A percentile compares a stretch with the other conserved stretches of the same genome.
Evolutionary conservation across 352 stramenopile genomes (phyloP).

Genomic region (Globisporangium solare): DNA sequence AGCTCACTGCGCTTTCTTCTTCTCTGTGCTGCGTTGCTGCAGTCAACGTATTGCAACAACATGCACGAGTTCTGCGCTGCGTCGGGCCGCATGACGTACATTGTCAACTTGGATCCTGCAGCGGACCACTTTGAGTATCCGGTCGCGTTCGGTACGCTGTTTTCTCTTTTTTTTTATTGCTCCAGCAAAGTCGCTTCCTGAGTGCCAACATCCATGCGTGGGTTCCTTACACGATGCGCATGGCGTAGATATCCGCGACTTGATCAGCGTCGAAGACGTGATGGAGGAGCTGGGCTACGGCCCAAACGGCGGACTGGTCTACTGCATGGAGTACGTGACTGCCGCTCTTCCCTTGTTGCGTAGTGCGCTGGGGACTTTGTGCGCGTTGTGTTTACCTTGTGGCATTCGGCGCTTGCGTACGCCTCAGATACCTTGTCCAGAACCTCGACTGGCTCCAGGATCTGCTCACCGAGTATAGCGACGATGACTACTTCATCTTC

Average conservation of each 20-base stretch:
- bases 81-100: constrained; percentile 85
- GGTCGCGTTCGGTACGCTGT: constrained; percentile 84
- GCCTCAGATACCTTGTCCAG: constrained; percentile 78
- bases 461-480: constrained; percentile 85
- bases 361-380: neutral
- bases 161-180: too few relatives aligned
- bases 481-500: constrained; percentile 98
- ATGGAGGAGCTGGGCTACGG: constrained; percentile 97
- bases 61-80: constrained; percentile 91
- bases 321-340: constrained; percentile 97
- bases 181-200: constrained; percentile 13
- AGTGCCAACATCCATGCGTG: neutral
- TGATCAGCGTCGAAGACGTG: constrained; percentile 96
- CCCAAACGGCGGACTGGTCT: constrained; percentile 97
- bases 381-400: neutral
- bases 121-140: constrained; percentile 89
- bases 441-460: constrained; percentile 96
- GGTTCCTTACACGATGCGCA: constrained; percentile 2
- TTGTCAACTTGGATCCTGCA: constrained; percentile 97
- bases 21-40: constrained; percentile 6
- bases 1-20: too few relatives aligned
- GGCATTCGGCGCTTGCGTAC: neutral
- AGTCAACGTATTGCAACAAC: constrained; percentile 93
- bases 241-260: constrained; percentile 87
- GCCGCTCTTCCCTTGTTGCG: neutral